Evolutionary conservation across 2,329 filamentous ascomycete genomes (phyloP), one percentile per base, ranked within the genome.

Genomic region (Hirsutella thompsonii): DNA sequence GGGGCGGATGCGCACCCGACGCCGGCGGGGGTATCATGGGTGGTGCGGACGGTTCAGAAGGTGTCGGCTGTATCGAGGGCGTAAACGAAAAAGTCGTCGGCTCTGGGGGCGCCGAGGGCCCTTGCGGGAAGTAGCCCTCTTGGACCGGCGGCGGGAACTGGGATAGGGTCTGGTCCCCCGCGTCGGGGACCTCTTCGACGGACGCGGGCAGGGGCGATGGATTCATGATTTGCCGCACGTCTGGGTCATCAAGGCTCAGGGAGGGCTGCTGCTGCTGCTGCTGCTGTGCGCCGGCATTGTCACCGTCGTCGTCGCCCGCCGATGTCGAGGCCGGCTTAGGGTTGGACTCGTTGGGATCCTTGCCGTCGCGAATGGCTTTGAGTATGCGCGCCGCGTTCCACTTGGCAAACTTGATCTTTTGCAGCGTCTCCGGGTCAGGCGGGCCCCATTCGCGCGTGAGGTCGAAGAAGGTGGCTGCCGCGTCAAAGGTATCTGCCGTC

Each of bases 371-470:
- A 53, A 95, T 74, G 10, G 92, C 92, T 62, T 86, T 94, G 14
- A 84, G 71, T 55, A 98, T 98, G 43, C 92, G 78, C 29, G 90
- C 68, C 2, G 90, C 89, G 59, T 96, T 93, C 73, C 86, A 98
- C 61, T 96, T 98, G 34, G 90, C 88, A 57, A 86, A 98, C 59
- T 93, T 95, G 62, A 90, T 87, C 68, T 94, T 96, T 41, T 87
- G 76, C 32, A 79, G 70, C 18, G 81, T 77, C 54, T 96, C 88
- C 1, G 74, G 63, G 28, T 94, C 85, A 10, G 81, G 66, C 0
- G 75, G 63, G 5, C 79, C 81, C 88, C 90, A 98, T 53, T 94
- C 83, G 47, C 81, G 81, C 42, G 86, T 74, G 5, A 96, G 70
- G 50, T 95, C 87, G 54, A 96, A 79, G 59, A 98, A 96, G 0